Base-by-base conservation (phyloP, 257 asterid species). In the Striga asiatica region DNA sequence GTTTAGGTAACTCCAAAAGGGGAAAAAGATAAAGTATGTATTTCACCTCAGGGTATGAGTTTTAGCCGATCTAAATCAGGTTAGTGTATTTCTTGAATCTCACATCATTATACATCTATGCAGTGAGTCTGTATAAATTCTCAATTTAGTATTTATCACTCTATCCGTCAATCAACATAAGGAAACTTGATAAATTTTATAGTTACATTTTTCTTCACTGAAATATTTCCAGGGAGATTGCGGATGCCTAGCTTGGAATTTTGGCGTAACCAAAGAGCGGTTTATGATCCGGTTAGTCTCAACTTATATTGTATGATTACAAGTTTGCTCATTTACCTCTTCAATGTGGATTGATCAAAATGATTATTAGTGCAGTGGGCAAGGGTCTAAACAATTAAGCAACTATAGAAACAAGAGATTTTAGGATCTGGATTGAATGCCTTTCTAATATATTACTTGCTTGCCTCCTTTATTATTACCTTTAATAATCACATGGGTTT, bases 211-310 rank as follows among this genome's bases (percentile, higher is more conserved):
- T 14, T 31, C 6, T 41, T 41, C 18, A 37, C 11, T 61, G 59
- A 28, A 53, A 38, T 38, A 10, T 74, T 58, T 74, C 56, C 78
- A 83, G 94, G 96, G 65, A 83, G 96, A 70, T 54, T 78, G 73
- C 79, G 77, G 69, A 68, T 72, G 63, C 96, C 89, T 45, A 51
- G 57, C 18, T 71, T 86, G 77, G 85, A 74, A 57, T 86, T 67
- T 61, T 86, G 96, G 96, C 81, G 86, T 70, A 86, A 83, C 58
- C 81, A 86, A 68, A 77, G 60, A 56, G 84, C 79, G 22, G 34
- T 81, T 61, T 86, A 81, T 68, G 64, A 66, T 42, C 73, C 28
- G 83, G 92, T 82, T 55, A 25, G 88, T 69, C 54, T 47, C 50
- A 39, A 47, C 23, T 25, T 61, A 7, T 27, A 21, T 43, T 28